Evolutionary conservation across 345 rosid species (phyloP).

Genomic region (Hibiscus tridactylites): DNA sequence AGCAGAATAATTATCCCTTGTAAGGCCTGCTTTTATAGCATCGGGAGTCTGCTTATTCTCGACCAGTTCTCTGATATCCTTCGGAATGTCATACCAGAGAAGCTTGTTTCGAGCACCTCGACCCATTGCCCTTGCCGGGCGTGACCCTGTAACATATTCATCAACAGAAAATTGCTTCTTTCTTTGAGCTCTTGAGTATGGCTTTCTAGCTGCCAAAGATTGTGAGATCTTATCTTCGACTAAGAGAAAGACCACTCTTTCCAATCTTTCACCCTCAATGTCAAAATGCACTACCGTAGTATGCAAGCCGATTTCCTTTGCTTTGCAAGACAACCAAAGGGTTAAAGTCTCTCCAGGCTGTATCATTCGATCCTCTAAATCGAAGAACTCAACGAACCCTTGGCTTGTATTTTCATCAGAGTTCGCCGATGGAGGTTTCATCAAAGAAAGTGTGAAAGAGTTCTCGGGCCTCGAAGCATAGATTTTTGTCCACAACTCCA

Average conservation of each 20-base stretch:
- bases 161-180: slow-evolving; percentile 46
- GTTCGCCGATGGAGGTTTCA: slow-evolving; percentile 46
- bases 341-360: slow-evolving; percentile 55
- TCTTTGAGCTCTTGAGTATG: slow-evolving; percentile 43
- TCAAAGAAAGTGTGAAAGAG: slow-evolving; percentile 57
- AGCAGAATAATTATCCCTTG: slow-evolving; percentile 36
- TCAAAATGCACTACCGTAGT: slow-evolving; percentile 56
- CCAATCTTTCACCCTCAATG: slow-evolving; percentile 40
- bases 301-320: slow-evolving; percentile 58
- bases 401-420: slow-evolving; percentile 10
- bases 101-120: slow-evolving; percentile 37
- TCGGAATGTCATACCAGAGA: slow-evolving; percentile 58
- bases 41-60: slow-evolving; percentile 51
- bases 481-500: slow-evolving; percentile 62
- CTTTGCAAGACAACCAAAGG: slow-evolving; percentile 76
- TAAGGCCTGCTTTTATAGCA: slow-evolving; percentile 37
- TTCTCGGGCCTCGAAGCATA: slow-evolving; percentile 53
- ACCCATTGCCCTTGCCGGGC: slow-evolving; percentile 29
- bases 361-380: slow-evolving; percentile 75
- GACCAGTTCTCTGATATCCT: slow-evolving; percentile 47
- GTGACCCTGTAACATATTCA: slow-evolving; percentile 31
- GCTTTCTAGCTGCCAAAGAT: slow-evolving; percentile 45
- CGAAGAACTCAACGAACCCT: slow-evolving; percentile 36
- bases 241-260: slow-evolving; percentile 62
- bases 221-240: slow-evolving; percentile 69